These are phyloP conservation scores for Sphagnum tenellum DNA, from an alignment of 225 moss, liverwort and hornwort genomes.

Conservation along the genomic window DNA sequence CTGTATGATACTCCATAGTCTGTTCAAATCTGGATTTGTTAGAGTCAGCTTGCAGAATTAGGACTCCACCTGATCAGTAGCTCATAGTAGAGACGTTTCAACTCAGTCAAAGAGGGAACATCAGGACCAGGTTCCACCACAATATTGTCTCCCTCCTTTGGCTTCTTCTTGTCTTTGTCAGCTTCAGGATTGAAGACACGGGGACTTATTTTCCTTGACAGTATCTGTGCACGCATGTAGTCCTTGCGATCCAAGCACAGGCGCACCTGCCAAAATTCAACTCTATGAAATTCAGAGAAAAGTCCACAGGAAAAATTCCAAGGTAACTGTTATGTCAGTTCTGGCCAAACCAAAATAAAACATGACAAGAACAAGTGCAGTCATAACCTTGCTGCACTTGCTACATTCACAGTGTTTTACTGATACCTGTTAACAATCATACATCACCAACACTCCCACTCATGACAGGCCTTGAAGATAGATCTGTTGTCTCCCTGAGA, in stretches of 20 bases:
- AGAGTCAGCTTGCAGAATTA: too few species aligned
- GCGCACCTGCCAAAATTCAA: slow-evolving; percentile 54
- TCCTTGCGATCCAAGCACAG: slow-evolving; percentile 96
- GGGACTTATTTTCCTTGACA: slow-evolving; percentile 91
- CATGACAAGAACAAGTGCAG: too few species aligned
- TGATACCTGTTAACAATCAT: too few species aligned
- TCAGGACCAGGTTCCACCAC: slow-evolving; percentile 85
- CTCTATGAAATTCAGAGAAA: not conserved
- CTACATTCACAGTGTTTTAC: too few species aligned
- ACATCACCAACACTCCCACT: too few species aligned
- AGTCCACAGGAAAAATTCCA: not conserved
- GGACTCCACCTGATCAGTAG: slow-evolving; percentile 66
- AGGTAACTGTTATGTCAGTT: not conserved
- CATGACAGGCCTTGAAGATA: too few species aligned
- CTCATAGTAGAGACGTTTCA: slow-evolving; percentile 92
- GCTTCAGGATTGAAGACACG: slow-evolving; percentile 68
- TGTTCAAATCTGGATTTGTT: too few species aligned
- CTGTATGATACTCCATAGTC: too few species aligned
- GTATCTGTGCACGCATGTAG: slow-evolving; percentile 96
- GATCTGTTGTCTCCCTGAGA: too few species aligned
- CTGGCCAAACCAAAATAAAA: too few species aligned
- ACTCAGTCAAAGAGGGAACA: slow-evolving; percentile 75
- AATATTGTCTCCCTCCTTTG: slow-evolving; percentile 88
- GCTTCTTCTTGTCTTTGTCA: slow-evolving; percentile 78
- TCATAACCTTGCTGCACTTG: too few species aligned